Conservation (phyloP, 345 rosid species). For the Turritis glabra region DNA sequence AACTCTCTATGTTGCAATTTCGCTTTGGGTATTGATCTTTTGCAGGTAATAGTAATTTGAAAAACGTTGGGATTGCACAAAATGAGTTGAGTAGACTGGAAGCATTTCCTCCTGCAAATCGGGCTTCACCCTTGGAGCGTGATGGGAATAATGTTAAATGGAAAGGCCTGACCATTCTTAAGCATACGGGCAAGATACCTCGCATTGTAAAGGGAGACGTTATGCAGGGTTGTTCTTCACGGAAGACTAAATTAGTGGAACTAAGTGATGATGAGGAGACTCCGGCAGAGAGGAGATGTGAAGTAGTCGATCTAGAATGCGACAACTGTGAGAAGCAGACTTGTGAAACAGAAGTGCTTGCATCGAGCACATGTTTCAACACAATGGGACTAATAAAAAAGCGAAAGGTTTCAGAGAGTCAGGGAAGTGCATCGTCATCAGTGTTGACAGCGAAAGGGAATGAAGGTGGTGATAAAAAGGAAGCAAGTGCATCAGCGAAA, state of each 20-base stretch:
- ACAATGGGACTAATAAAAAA: slow-evolving; percentile 44
- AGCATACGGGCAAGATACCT: slow-evolving; percentile 36
- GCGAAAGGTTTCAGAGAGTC: slow-evolving; percentile 37
- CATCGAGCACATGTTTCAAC: slow-evolving; percentile 32
- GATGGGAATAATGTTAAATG: slow-evolving; percentile 44
- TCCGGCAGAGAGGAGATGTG: slow-evolving; percentile 55
- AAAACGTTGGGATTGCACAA: slow-evolving; percentile 9
- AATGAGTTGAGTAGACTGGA: slow-evolving; percentile 40
- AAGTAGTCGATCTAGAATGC: slow-evolving; percentile 40
- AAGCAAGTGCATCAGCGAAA: slow-evolving; percentile 64
- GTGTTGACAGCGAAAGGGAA: slow-evolving; percentile 34
- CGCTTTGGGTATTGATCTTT: slow-evolving; percentile 5
- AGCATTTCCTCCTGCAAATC: slow-evolving; percentile 76
- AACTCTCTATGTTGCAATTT: slow-evolving; percentile 11
- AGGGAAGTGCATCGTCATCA: slow-evolving; percentile 38
- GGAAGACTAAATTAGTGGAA: slow-evolving; percentile 30
- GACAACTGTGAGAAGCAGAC: slow-evolving; percentile 32
- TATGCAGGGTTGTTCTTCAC: slow-evolving; percentile 34
- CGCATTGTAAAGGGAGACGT: slow-evolving; percentile 22
- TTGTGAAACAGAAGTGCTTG: slow-evolving; percentile 28
- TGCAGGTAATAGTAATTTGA: slow-evolving; percentile 35
- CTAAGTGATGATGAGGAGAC: slow-evolving; percentile 46
- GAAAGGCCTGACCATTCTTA: slow-evolving; percentile 43
- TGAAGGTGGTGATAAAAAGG: slow-evolving; percentile 47
- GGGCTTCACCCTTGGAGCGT: slow-evolving; percentile 51